Percentiles rank a stretch among this genome's conserved stretches.
Evolutionary conservation across 805 yeast species (phyloP).

Genomic region (Torulaspora gathmanii): DNA sequence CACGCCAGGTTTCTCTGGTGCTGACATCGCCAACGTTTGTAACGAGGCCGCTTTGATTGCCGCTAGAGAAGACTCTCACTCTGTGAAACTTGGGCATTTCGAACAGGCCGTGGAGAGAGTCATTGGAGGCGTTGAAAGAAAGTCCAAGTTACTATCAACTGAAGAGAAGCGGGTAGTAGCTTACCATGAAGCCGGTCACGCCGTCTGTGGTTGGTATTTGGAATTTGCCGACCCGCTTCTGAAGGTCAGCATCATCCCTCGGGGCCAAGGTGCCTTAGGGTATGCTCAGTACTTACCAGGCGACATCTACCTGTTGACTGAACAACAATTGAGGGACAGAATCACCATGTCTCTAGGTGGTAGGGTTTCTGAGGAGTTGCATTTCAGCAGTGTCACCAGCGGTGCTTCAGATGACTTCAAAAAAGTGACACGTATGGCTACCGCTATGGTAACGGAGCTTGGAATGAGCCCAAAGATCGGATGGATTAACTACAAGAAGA

Average conservation of each 20-base stretch:
- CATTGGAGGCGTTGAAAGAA: slow-evolving; percentile 92
- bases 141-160: slow-evolving; percentile 72
- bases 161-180: slow-evolving; percentile 91
- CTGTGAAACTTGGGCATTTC: slow-evolving; percentile 73
- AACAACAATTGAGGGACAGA: slow-evolving; percentile 75
- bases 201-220: slow-evolving; percentile 95
- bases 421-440: slow-evolving; percentile 91
- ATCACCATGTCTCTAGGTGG: slow-evolving; percentile 98
- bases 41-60: slow-evolving; percentile 97
- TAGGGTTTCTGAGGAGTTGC: slow-evolving; percentile 90
- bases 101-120: slow-evolving; percentile 97
- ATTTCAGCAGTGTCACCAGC: slow-evolving; percentile 85
- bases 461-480: slow-evolving; percentile 92
- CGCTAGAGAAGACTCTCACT: slow-evolving; percentile 72
- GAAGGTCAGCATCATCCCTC: slow-evolving; percentile 93
- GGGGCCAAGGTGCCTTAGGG: slow-evolving; percentile 96
- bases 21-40: slow-evolving; percentile 95
- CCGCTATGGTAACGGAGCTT: slow-evolving; percentile 82
- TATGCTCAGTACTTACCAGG: slow-evolving; percentile 97
- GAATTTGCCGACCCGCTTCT: slow-evolving; percentile 87
- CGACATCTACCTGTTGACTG: slow-evolving; percentile 74
- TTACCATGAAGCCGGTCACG: slow-evolving; percentile 98
- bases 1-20: slow-evolving; percentile 98
- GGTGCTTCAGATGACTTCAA: slow-evolving; percentile 97
- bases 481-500: slow-evolving; percentile 65